Conservation (phyloP, 371 early-diverging fungal species). For the Apophysomyces ossiformis region DNA sequence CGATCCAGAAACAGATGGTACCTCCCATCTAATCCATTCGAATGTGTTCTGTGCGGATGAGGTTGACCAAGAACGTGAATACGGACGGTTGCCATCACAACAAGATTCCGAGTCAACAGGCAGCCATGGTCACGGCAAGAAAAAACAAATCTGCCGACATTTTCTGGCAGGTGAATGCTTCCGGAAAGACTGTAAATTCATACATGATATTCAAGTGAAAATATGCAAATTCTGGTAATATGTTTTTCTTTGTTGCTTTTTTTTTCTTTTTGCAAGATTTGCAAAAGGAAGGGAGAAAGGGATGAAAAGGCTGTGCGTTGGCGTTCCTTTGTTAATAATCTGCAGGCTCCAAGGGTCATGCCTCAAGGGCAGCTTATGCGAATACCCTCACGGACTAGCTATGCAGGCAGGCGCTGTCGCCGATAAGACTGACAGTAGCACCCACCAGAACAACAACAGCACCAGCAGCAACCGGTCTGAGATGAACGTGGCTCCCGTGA, state of each 20-base stretch:
- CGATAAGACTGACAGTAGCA: conserved; percentile 28
- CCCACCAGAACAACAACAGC: neutral
- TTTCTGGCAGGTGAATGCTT: conserved; percentile 77
- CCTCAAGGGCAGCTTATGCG: conserved; percentile 70
- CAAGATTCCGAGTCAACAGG: too few relatives aligned
- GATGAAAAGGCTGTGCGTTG: too few relatives aligned
- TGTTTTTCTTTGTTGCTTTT: neutral
- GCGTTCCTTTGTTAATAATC: neutral
- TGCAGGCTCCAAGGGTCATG: conserved; percentile 64
- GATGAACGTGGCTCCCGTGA: conserved; percentile 8
- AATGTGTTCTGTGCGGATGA: too few relatives aligned
- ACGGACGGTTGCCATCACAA: too few relatives aligned
- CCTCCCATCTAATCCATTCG: too few relatives aligned
- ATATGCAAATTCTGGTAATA: conserved; percentile 77
- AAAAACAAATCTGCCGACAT: conserved; percentile 73
- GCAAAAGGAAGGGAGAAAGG: too few relatives aligned
- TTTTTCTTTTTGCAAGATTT: neutral
- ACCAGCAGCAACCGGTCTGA: neutral
- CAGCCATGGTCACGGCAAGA: conserved; percentile 22
- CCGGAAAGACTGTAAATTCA: conserved; percentile 81
- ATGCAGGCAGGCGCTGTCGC: conserved; percentile 38
- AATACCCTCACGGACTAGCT: conserved; percentile 64
- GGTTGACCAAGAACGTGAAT: too few relatives aligned
- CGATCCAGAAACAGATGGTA: conserved; percentile 26
- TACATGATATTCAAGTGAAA: conserved; percentile 72